These are phyloP conservation scores for Pseudogymnoascus sp. DNA, from an alignment of 2,329 filamentous ascomycete genomes.

Conservation along the genomic window DNA sequence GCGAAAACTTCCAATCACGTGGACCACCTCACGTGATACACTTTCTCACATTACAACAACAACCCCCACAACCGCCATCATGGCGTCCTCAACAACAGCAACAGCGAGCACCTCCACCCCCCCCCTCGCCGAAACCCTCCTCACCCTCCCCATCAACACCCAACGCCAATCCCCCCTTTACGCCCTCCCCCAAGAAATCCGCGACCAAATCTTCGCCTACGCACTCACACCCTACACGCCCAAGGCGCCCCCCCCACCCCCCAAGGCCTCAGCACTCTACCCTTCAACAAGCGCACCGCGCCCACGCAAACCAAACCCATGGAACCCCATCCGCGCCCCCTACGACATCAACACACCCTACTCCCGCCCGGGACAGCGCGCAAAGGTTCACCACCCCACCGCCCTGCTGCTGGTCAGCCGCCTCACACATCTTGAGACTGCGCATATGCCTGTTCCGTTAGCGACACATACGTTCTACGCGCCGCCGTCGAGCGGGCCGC, in stretches of 20 bases:
- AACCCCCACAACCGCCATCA: neutral
- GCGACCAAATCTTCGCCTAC: conserved; percentile 5
- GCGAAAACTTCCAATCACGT: neutral
- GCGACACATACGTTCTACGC: no score
- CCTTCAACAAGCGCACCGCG: neutral
- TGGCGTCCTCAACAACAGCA: neutral
- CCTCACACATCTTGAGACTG: no score
- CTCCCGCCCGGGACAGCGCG: neutral
- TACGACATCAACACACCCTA: neutral
- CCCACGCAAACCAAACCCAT: neutral
- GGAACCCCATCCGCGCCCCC: conserved; percentile 3
- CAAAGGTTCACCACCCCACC: neutral
- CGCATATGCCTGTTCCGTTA: no score
- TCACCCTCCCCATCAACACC: neutral
- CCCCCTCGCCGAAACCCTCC: neutral
- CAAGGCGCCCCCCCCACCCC: neutral
- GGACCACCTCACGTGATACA: neutral
- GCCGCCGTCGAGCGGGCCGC: neutral
- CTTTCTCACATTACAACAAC: neutral
- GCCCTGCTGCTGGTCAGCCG: no score
- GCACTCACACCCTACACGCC: neutral
- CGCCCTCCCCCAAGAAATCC: neutral
- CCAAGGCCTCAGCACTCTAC: neutral
- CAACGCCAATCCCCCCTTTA: conserved; percentile 1
- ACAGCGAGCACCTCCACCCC: neutral